Evolutionary conservation across 805 yeast species (phyloP), one percentile per base, ranked within the genome.

Genomic region (Torulaspora franciscae): DNA sequence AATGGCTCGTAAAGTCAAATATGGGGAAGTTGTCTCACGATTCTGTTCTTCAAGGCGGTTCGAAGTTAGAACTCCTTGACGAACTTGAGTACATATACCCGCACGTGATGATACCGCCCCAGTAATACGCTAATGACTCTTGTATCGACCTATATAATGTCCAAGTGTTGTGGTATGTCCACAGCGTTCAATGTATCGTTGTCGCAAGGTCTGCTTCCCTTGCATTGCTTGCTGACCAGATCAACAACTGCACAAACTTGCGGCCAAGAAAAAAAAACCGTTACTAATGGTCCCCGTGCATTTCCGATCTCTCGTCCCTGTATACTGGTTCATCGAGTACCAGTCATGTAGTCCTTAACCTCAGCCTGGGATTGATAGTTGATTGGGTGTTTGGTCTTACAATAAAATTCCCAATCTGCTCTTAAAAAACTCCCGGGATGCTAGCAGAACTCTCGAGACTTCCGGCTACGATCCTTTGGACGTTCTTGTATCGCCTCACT

Each of bases 401-500:
- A 5, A 19, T 19, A 19, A 19, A 19, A 19, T 19, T 19, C 5
- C 5, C 3, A 19, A 19, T 19, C 22, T 19, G 22, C 22, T 14
- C 5, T 27, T 34, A 48, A 25, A 49, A 38, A 7, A 51, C 46
- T 6, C 54, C 54, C 2, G 54, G 52, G 13, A 52, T 23, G 6
- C 32, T 33, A 11, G 46, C 45, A n/a, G 49, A 43, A 37, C 48
- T 45, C 17, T 49, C 50, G 3, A 51, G 37, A 33, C 49, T 46
- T 32, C 45, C 46, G n/a, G 48, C 48, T 5, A 56, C 43, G 26
- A 62, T 49, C 9, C 46, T 42, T 19, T 52, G 57, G 7, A 58
- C 57, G 7, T 45, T 51, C 37, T 54, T 54, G 41, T 62, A 64
- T 24, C 65, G 47, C 32, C 64, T 51, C 6, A 55, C 30, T 7